Evolutionary conservation across 2,329 filamentous ascomycete genomes (phyloP), one percentile per base, ranked within the genome.

Genomic region (Claviceps sp.): DNA sequence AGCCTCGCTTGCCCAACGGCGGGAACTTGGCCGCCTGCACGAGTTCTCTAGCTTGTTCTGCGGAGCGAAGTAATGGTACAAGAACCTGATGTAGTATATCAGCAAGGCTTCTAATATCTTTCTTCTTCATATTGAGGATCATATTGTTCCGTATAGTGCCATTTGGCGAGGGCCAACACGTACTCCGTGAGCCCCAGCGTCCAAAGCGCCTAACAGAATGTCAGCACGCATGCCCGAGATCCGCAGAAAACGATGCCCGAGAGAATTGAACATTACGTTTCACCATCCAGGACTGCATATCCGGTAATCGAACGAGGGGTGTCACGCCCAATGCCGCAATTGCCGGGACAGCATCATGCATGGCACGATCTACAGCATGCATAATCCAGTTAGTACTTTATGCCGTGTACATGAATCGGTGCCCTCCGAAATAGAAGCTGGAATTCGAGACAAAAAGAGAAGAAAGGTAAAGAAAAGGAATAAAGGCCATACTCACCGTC

Each of bases 271-370:
- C 6, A 63, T 53, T 55, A 68, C 67, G 68, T 60, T 75, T 75
- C 44, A 75, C 67, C 60, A 74, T 73, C 62, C 70, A 71, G 44
- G 68, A 64, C 53, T 70, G 64, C 57, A 65, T 60, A 47, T 80
- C 79, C 0, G 79, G 76, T 41, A 84, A 69, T 56, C 81, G 71
- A 37, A 71, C 69, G 50, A 71, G 61, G 1, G 69, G 69, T 3
- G 69, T 69, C 8, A 68, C 67, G 3, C 73, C 73, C 30, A 71
- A 59, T 1, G 72, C 70, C 44, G 74, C 68, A 58, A 77, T 74
- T 5, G 73, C 76, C 7, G 73, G 72, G 1, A 78, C 74, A 7
- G 73, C 71, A 59, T 77, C 75, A 59, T 78, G 70, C 75, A 77
- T 77, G 10, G 71, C 68, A 16, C 67, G 67, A 57, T 77, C 69